phyloP scores from a whole-genome alignment of 208 protist genomes.

The Crithidia expoeki region DNA sequence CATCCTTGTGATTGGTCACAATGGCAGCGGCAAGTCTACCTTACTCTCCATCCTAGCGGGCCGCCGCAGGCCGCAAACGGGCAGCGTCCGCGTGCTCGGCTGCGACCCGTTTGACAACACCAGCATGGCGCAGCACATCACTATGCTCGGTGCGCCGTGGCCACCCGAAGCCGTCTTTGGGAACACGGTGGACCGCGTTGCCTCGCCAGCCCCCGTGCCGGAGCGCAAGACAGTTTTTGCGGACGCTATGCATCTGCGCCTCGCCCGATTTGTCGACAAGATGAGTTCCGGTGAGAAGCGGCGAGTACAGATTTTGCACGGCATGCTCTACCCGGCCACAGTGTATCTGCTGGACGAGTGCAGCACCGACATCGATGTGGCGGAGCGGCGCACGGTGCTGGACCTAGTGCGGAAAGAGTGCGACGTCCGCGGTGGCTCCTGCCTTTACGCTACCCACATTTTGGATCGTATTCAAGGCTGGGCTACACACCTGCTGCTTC shows the following conservation, averaged over 20 bases:
- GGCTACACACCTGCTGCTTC: conserved; percentile 76
- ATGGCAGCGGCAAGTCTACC: conserved; percentile 96
- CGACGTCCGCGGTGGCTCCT: conserved; percentile 41
- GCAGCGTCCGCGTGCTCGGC: conserved; percentile 60
- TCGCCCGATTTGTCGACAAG: conserved; percentile 55
- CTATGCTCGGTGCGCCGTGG: conserved; percentile 69
- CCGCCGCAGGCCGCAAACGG: conserved; percentile 57
- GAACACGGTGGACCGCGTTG: conserved; percentile 68
- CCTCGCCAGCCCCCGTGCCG: conserved; percentile 41
- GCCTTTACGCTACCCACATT: conserved; percentile 89
- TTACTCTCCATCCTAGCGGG: conserved; percentile 93
- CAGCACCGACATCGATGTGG: conserved; percentile 85
- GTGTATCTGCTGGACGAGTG: conserved; percentile 88
- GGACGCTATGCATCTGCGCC: conserved; percentile 48
- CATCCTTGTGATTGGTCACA: conserved; percentile 94
- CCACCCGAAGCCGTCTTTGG: conserved; percentile 78
- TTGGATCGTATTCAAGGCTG: conserved; percentile 74
- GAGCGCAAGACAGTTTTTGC: conserved; percentile 43
- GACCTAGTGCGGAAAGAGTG: conserved; percentile 60
- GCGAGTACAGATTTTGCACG: conserved; percentile 75
- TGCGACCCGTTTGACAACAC: conserved; percentile 87
- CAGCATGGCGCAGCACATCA: conserved; percentile 48
- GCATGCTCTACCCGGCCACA: conserved; percentile 48
- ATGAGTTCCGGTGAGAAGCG: conserved; percentile 78
- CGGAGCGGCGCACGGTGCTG: conserved; percentile 67